A percentile compares a stretch with the other conserved stretches of the same genome.
Evolutionary conservation across 1,139 yeast genomes (phyloP).

Genomic region (Candida sanyaensis): DNA sequence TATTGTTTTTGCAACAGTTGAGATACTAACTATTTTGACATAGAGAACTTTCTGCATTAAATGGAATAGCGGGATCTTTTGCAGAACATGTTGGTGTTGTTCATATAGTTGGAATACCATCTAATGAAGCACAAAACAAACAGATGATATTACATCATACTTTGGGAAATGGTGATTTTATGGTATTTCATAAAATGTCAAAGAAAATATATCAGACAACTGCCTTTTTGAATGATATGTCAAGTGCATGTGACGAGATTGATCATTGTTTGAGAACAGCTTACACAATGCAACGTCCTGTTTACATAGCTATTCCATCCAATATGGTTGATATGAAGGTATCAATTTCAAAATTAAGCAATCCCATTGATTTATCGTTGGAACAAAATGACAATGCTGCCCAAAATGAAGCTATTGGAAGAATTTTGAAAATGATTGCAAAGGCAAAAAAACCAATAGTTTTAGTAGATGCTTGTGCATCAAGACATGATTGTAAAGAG

Average conservation of each 20-base stretch:
- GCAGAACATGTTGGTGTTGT: conserved; percentile 45
- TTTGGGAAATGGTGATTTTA: conserved; percentile 48
- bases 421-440: conserved; percentile 52
- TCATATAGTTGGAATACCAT: conserved; percentile 45
- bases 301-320: conserved; percentile 80
- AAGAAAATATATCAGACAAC: conserved; percentile 68
- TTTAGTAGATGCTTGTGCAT: conserved; percentile 85
- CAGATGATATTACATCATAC: conserved; percentile 46
- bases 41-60: conserved; percentile 37
- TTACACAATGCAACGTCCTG: conserved; percentile 75
- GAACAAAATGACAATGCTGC: conserved; percentile 68
- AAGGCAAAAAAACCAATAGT: conserved; percentile 69
- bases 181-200: conserved; percentile 52
- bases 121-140: conserved; percentile 38
- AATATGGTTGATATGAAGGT: conserved; percentile 71
- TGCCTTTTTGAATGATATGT: conserved; percentile 60
- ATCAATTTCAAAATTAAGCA: conserved; percentile 54
- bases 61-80: conserved; percentile 44
- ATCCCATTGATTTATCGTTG: conserved; percentile 64
- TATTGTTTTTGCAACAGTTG: conserved; percentile 24
- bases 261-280: conserved; percentile 78
- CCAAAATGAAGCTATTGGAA: conserved; percentile 69
- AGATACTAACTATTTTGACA: background rate
- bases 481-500: conserved; percentile 67
- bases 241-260: conserved; percentile 65